Base-by-base conservation (phyloP, 2,329 filamentous ascomycete species). In the Ambrosiella beaveri region DNA sequence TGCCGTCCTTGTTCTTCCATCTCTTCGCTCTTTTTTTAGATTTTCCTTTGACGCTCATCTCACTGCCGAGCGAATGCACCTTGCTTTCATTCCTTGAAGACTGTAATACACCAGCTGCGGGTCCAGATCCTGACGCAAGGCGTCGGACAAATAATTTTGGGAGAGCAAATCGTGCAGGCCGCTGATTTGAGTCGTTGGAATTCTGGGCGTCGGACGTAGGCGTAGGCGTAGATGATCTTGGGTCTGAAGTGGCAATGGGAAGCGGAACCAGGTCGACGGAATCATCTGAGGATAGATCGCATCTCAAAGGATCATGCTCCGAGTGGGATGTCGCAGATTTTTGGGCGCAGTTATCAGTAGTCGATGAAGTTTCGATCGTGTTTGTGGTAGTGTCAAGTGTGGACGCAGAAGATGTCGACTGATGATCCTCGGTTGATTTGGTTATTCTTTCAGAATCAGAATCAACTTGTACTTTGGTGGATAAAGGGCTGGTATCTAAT, bases 71-170 rank as follows among this genome's bases (percentile, higher is more conserved):
- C 12, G 37, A 13, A 51, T 36, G 36, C n/a, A 27, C 38, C 27
- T 36, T 40, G 3, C 17, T 52, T 13, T 12, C 49, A 52, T 52
- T 12, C 41, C 36, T 19, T 36, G 27, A 27, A 27, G 27, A 4
- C 27, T 27, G 27, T 4, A 27, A 2, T 27, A 4, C 27, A 27
- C 27, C 27, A 27, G 27, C 27, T 27, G 27, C 3, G 27, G 27
- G 47, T 19, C 53, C 49, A 54, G 49, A 7, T 15, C 58, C 27
- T 17, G 52, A 59, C 9, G 53, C 35, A 15, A 56, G 39, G 27
- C 58, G 54, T 47, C 58, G 54, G 45, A 59, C 58, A 35, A 56
- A 56, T 17, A 47, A 35, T 54, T 53, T 59, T 15, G 58, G 58
- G 19, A 52, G 47, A 8, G 54, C 56, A 45, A 59, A 59, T 13